Base-by-base conservation (phyloP, 1,284 basidiomycete species). In the Cutaneotrichosporon sp. region DNA sequence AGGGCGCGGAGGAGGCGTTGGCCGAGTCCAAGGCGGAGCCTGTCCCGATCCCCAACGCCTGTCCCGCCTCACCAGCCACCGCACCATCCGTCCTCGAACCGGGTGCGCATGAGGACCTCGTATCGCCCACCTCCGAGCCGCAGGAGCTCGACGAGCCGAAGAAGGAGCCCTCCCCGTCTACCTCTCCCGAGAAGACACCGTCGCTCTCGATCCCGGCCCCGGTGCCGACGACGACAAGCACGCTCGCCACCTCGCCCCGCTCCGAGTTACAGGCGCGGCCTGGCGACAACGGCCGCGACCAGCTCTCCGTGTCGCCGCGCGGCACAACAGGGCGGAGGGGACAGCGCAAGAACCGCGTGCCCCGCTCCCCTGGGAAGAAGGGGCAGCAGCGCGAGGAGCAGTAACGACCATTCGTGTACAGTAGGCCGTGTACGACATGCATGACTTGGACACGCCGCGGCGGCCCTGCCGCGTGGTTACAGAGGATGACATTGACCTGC, bases 401-500 rank as follows among this genome's bases (percentile, higher is more conserved):
- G 10, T 47, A 27, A 47, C 45, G 45, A 47, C 16, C 22, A 45
- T 24, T 5, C 24, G 18, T 31, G 47, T 50, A 50, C 27, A 50
- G 27, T 18, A 50, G 47, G 25, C 45, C 38, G 24, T 31, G 47
- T 29, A 50, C n/a, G n/a, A 50, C 47, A 50, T 50, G 47, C 47
- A 50, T 50, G 47, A 50, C 47, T 31, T 50, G 47, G 47, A 50
- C 47, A 47, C 25, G n/a, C n/a, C n/a, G n/a, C n/a, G n/a, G n/a
- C n/a, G n/a, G n/a, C n/a, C n/a, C n/a, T n/a, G n/a, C n/a, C n/a
- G n/a, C n/a, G n/a, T n/a, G n/a, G n/a, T n/a, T n/a, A n/a, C n/a
- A n/a, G n/a, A n/a, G n/a, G n/a, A n/a, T n/a, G n/a, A n/a, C n/a
- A n/a, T n/a, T n/a, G n/a, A n/a, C n/a, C n/a, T n/a, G n/a, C n/a